Conservation (phyloP, 176 grass and related monocot species). For the Oryza meyeriana region DNA sequence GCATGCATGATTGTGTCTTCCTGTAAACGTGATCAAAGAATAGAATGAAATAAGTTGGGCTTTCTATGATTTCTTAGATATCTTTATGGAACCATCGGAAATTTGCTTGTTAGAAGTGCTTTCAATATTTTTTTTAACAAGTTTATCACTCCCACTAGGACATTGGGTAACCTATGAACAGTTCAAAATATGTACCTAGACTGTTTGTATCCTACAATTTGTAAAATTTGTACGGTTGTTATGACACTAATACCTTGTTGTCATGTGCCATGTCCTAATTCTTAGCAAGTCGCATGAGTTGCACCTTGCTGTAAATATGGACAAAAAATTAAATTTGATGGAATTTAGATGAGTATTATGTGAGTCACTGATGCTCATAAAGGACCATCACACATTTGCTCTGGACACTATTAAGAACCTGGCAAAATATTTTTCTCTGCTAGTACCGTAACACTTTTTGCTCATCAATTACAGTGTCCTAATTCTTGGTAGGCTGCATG, state of each 20-base stretch:
- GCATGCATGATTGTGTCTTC: slow-evolving; percentile 12
- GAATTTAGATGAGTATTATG: slow-evolving; percentile 38
- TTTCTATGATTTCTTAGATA: neutral
- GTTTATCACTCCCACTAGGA: neutral
- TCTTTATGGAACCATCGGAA: neutral
- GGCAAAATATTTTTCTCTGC: neutral
- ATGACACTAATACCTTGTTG: neutral
- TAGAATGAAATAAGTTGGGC: neutral
- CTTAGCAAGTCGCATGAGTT: slow-evolving; percentile 36
- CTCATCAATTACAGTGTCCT: slow-evolving; percentile 28
- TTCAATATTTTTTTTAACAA: neutral
- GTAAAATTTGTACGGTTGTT: neutral
- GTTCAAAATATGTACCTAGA: slow-evolving; percentile 1
- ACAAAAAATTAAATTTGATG: slow-evolving; percentile 38
- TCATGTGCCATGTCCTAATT: slow-evolving; percentile 34
- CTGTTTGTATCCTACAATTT: neutral
- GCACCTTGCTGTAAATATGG: slow-evolving; percentile 46
- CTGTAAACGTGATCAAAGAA: neutral
- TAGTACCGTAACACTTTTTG: neutral
- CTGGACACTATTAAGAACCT: neutral
- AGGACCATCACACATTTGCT: slow-evolving; percentile 34
- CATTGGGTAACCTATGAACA: neutral
- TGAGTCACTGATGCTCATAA: slow-evolving; percentile 29
- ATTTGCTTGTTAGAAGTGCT: neutral
- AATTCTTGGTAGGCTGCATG: slow-evolving; percentile 30